Conservation (phyloP, 768 basidiomycete genomes). For the Russula sp. region DNA sequence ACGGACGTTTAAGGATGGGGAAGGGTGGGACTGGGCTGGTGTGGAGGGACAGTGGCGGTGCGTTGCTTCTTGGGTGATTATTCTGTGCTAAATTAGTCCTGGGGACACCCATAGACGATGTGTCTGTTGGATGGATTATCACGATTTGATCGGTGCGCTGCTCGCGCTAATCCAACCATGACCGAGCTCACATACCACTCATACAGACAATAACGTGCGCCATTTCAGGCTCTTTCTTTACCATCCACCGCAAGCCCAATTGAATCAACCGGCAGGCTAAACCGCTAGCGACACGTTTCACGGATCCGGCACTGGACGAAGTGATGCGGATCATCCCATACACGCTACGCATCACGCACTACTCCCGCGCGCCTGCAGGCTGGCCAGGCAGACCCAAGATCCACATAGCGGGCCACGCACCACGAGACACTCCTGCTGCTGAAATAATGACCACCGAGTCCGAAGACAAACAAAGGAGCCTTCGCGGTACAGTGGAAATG, state of each 20-base stretch:
- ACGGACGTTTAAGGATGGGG: slow-evolving; percentile 30
- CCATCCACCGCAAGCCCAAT: too few species aligned
- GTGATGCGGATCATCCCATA: slow-evolving; percentile 54
- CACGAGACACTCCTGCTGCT: too few species aligned
- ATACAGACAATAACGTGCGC: slow-evolving; percentile 43
- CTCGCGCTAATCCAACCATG: too few species aligned
- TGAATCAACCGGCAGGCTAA: slow-evolving; percentile 12
- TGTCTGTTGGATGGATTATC: slow-evolving; percentile 59
- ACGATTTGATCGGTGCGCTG: slow-evolving; percentile 46
- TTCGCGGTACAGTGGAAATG: too few species aligned
- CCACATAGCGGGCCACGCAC: slow-evolving; percentile 44
- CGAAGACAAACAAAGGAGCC: too few species aligned
- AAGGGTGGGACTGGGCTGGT: slow-evolving; percentile 62
- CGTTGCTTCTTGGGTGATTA: slow-evolving; percentile 26
- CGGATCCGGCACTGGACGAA: slow-evolving; percentile 39
- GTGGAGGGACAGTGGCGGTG: slow-evolving; percentile 54
- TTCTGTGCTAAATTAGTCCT: background rate
- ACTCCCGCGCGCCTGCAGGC: slow-evolving; percentile 32
- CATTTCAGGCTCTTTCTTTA: background rate
- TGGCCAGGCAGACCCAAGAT: slow-evolving; percentile 48
- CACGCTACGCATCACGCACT: slow-evolving; percentile 41
- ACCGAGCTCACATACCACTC: too few species aligned
- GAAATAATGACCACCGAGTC: too few species aligned
- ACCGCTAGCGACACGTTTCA: slow-evolving; percentile 35
- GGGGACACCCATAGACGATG: slow-evolving; percentile 42